A percentile compares a stretch with the other conserved stretches of the same genome.
Evolutionary conservation across 2,329 filamentous ascomycete genomes (phyloP).

Genomic region (Harringtonia aguacate): DNA sequence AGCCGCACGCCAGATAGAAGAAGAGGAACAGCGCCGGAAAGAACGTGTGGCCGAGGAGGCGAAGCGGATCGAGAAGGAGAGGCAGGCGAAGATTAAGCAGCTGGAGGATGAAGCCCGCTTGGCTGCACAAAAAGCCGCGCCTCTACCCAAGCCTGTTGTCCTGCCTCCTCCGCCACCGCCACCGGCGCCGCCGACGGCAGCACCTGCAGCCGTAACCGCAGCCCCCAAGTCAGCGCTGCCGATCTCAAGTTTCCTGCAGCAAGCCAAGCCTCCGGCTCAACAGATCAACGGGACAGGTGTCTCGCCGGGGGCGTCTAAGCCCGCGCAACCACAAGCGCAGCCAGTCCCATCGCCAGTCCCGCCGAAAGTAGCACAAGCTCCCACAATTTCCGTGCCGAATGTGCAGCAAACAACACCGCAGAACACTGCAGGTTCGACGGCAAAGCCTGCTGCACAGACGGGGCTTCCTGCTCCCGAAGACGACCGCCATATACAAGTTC

Average conservation of each 20-base stretch:
- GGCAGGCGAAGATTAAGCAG: slow-evolving; percentile 13
- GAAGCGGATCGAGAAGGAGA: slow-evolving; percentile 13
- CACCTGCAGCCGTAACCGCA: not conserved
- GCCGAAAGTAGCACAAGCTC: not conserved
- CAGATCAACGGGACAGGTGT: not conserved
- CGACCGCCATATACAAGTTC: slow-evolving; percentile 46
- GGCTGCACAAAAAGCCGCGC: slow-evolving; percentile 20
- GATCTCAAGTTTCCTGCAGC: not conserved
- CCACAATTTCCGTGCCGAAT: no score
- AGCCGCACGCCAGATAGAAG: slow-evolving; percentile 14
- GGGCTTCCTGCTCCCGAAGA: slow-evolving; percentile 1
- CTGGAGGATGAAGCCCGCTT: slow-evolving; percentile 20
- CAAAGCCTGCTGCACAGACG: not conserved
- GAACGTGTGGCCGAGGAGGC: slow-evolving; percentile 16
- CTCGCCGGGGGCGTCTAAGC: no score
- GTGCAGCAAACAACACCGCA: no score
- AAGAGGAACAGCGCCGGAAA: slow-evolving; percentile 14
- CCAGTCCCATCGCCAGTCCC: not conserved
- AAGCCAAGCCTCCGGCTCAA: not conserved
- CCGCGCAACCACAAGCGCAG: no score
- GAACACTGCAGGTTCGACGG: no score
- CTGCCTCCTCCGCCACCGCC: slow-evolving; percentile 4
- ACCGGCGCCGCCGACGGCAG: slow-evolving; percentile 7
- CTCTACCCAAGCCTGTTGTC: slow-evolving; percentile 14
- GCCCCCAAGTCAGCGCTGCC: not conserved